Evolutionary conservation across 148 eudicot genomes (phyloP).

Genomic region (Rheum nobile): DNA sequence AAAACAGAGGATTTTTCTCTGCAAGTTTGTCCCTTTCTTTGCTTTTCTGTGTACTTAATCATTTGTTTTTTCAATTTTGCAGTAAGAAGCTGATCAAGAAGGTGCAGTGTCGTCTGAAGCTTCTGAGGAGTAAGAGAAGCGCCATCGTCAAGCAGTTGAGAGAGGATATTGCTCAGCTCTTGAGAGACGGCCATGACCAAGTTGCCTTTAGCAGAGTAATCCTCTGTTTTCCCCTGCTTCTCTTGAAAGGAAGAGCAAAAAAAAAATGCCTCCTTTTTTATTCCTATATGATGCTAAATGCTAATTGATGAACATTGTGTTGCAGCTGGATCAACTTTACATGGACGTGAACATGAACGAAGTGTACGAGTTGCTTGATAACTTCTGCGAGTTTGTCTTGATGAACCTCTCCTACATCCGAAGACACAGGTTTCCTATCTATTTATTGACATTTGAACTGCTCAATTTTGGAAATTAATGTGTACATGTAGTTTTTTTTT

Average conservation of each 20-base stretch:
- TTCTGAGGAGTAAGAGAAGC: constrained; percentile 50
- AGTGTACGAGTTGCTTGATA: constrained; percentile 48
- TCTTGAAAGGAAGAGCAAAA: not conserved
- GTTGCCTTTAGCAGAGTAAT: constrained; percentile 52
- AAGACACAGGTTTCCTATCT: constrained; percentile 30
- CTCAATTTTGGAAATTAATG: not conserved
- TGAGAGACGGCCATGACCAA: constrained; percentile 39
- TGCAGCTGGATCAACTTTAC: constrained; percentile 57
- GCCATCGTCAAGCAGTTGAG: constrained; percentile 35
- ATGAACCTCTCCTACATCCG: constrained; percentile 58
- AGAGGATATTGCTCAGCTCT: constrained; percentile 57
- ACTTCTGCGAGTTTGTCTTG: constrained; percentile 53
- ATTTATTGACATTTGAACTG: not conserved
- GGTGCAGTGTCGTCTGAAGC: constrained; percentile 59
- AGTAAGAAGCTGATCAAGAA: constrained; percentile 64
- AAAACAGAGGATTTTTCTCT: not conserved
- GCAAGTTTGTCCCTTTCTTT: not conserved
- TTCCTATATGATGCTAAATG: not conserved
- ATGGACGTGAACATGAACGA: constrained; percentile 37
- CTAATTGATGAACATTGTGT: not conserved
- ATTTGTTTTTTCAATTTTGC: constrained; percentile 2
- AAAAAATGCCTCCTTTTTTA: too few species aligned
- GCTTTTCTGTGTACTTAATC: not conserved
- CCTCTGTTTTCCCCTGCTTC: not conserved
- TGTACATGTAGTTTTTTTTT: not conserved